Percentiles rank a stretch among this genome's conserved stretches.
phyloP scores from a whole-genome alignment of 1,284 basidiomycete genomes.

The Lentinula novae-zelandiae region DNA sequence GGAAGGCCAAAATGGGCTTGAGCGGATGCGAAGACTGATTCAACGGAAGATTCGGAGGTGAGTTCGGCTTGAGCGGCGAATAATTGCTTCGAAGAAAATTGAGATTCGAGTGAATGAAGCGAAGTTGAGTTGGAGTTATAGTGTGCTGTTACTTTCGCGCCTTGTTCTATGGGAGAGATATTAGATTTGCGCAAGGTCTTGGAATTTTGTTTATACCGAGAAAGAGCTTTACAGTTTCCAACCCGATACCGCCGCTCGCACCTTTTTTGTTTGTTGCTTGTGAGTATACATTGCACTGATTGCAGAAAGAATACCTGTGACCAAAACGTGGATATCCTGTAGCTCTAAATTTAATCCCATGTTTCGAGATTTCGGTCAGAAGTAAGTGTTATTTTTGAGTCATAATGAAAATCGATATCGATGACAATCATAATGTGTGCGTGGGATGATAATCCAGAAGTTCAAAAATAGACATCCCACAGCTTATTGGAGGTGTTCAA shows the following conservation, averaged over 20 bases:
- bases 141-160: conserved; percentile 69
- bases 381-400: background rate
- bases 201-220: conserved; percentile 34
- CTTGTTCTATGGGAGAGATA: conserved; percentile 45
- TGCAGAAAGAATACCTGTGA: conserved; percentile 29
- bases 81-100: conserved; percentile 31
- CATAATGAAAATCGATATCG: background rate
- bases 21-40: conserved; percentile 37
- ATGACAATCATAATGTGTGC: too few species aligned
- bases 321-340: conserved; percentile 36
- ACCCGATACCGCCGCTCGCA: conserved; percentile 65
- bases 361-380: background rate
- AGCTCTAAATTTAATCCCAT: conserved; percentile 32
- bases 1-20: conserved; percentile 37
- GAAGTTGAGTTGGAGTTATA: conserved; percentile 56
- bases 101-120: conserved; percentile 38
- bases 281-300: background rate
- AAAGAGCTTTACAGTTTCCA: conserved; percentile 52
- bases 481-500: too few species aligned
- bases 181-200: background rate
- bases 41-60: conserved; percentile 49
- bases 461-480: too few species aligned
- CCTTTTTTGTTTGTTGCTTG: conserved; percentile 33
- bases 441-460: too few species aligned
- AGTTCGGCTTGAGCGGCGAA: conserved; percentile 55